Percentiles rank a stretch among this genome's conserved stretches.
Conservation (phyloP, 164 flowering plant genomes). For the Malania oleifera region DNA sequence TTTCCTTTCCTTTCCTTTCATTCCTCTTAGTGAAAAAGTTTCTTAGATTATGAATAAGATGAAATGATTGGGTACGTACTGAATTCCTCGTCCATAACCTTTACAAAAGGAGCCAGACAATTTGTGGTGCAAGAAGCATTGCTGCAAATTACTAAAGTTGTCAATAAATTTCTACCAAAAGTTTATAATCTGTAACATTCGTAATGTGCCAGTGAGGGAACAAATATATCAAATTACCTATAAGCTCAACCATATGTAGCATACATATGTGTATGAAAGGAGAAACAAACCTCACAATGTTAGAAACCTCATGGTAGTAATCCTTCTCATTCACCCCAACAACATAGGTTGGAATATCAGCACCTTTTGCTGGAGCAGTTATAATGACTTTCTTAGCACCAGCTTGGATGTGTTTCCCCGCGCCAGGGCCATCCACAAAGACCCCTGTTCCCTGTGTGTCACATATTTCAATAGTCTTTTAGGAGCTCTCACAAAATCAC, state of each 20-base stretch:
- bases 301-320: conserved; percentile 65
- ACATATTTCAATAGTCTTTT: background rate
- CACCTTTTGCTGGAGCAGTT: conserved; percentile 98
- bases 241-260: background rate
- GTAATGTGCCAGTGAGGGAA: too few relatives aligned
- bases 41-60: background rate
- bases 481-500: too few relatives aligned
- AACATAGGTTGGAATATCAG: conserved; percentile 96
- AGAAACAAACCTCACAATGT: conserved; percentile 67
- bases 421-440: conserved; percentile 97
- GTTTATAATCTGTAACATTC: too few relatives aligned
- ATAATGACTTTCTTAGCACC: conserved; percentile 97
- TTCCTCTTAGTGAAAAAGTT: background rate
- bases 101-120: conserved; percentile 94
- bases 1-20: too few relatives aligned
- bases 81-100: conserved; percentile 86
- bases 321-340: conserved; percentile 90
- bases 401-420: conserved; percentile 98
- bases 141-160: conserved; percentile 34
- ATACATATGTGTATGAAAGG: background rate
- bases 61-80: conserved; percentile 51
- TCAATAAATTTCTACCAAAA: background rate
- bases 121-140: conserved; percentile 99
- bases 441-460: conserved; percentile 86
- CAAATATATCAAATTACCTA: too few relatives aligned